These are phyloP conservation scores for Bassia scoparia DNA, from an alignment of 148 eudicot genomes.

Conservation along the genomic window DNA sequence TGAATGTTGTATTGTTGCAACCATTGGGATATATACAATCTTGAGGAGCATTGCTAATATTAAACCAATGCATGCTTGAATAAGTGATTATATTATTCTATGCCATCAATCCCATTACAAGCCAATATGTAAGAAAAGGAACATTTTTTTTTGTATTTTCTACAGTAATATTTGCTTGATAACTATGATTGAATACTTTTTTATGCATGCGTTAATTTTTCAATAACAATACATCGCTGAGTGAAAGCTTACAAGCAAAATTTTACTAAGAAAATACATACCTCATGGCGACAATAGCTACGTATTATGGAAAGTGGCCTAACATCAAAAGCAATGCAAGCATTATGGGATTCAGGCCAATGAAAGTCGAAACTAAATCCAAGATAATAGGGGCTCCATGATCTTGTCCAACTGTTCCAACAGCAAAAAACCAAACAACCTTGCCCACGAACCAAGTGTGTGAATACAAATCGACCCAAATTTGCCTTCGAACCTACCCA, in stretches of 20 bases:
- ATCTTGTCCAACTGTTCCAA: conserved; percentile 66
- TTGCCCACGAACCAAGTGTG: conserved; percentile 39
- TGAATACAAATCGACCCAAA: conserved; percentile 34
- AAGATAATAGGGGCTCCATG: conserved; percentile 50
- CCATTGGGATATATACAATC: conserved; percentile 64
- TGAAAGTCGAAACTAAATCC: conserved; percentile 66
- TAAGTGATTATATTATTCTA: conserved; percentile 47
- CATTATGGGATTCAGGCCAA: conserved; percentile 69
- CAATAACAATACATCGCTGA: too few relatives aligned
- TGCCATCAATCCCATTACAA: conserved; percentile 13
- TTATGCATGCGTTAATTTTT: too few relatives aligned
- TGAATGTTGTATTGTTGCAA: conserved; percentile 56
- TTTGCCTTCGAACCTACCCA: conserved; percentile 73
- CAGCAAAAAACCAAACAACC: conserved; percentile 43
- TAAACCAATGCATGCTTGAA: conserved; percentile 65
- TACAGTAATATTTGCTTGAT: too few relatives aligned
- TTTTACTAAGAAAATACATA: conserved; percentile 32
- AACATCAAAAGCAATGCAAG: conserved; percentile 69
- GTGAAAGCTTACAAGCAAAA: too few relatives aligned
- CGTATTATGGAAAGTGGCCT: conserved; percentile 84
- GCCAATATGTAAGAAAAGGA: not conserved
- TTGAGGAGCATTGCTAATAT: conserved; percentile 55
- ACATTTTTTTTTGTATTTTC: too few relatives aligned
- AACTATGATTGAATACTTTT: too few relatives aligned
- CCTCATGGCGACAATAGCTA: conserved; percentile 59